These are phyloP conservation scores for Colletotrichum ledebouriae DNA, from an alignment of 2,329 filamentous ascomycete genomes.

Conservation along the genomic window DNA sequence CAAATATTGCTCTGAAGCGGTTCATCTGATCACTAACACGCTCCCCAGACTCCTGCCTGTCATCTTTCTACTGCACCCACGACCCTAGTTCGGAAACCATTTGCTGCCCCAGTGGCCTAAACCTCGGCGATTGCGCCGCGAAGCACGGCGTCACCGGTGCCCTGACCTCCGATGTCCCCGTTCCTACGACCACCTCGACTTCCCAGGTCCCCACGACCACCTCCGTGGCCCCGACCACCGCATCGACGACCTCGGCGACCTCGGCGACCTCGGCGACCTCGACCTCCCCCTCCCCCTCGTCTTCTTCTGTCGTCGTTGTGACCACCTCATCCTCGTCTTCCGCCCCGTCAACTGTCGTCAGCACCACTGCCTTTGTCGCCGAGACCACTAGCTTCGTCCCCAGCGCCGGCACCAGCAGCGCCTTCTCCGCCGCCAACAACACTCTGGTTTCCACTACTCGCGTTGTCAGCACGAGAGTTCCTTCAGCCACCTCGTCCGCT, in stretches of 20 bases:
- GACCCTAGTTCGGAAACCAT: slow-evolving; percentile 64
- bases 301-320: slow-evolving; percentile 8
- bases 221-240: slow-evolving; percentile 45
- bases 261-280: slow-evolving; percentile 47
- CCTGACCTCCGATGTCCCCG: slow-evolving; percentile 61
- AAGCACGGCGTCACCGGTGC: slow-evolving; percentile 62
- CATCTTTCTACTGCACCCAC: slow-evolving; percentile 73
- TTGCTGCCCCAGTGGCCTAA: slow-evolving; percentile 72
- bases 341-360: slow-evolving; percentile 25
- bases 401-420: slow-evolving; percentile 28
- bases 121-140: slow-evolving; percentile 67
- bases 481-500: slow-evolving; percentile 15
- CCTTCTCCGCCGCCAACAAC: slow-evolving; percentile 29
- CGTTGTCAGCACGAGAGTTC: slow-evolving; percentile 21
- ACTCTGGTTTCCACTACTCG: slow-evolving; percentile 30
- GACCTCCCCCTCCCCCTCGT: slow-evolving; percentile 40
- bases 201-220: slow-evolving; percentile 46
- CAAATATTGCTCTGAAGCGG: background rate
- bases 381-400: slow-evolving; percentile 18
- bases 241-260: slow-evolving; percentile 47
- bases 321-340: slow-evolving; percentile 18
- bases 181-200: slow-evolving; percentile 51
- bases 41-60: slow-evolving; percentile 69
- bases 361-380: slow-evolving; percentile 22
- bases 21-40: slow-evolving; percentile 22